Percentiles rank a stretch among this genome's conserved stretches.
Evolutionary conservation across 257 asterid genomes (phyloP).

Genomic region (Solanum tarijense): DNA sequence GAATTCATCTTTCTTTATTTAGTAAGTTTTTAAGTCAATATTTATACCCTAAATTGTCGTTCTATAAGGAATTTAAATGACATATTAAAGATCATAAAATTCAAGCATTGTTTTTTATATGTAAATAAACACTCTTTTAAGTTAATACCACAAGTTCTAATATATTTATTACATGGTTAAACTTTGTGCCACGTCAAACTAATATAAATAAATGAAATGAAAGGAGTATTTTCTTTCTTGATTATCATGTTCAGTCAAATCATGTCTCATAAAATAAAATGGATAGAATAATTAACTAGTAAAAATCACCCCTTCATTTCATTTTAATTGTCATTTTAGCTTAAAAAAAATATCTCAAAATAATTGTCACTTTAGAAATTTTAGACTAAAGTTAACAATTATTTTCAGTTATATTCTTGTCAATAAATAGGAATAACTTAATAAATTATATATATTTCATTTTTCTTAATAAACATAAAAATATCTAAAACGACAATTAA

Average conservation of each 20-base stretch:
- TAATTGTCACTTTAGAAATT: background rate
- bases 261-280: background rate
- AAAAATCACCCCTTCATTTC: background rate
- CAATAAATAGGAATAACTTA: background rate
- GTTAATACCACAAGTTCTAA: background rate
- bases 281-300: background rate
- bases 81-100: background rate
- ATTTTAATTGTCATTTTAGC: background rate
- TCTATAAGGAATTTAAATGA: background rate
- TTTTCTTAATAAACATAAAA: background rate
- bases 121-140: no score
- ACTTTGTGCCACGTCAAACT: background rate
- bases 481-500: background rate
- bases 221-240: background rate
- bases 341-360: background rate
- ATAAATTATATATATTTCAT: background rate
- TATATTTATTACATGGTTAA: background rate
- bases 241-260: background rate
- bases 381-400: background rate
- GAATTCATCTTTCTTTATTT: background rate
- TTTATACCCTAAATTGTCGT: background rate
- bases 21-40: background rate
- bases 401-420: background rate
- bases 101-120: background rate
- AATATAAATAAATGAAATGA: background rate